A percentile compares a stretch with the other conserved stretches of the same genome.
These are phyloP conservation scores for Casuarina cunninghamiana DNA, from an alignment of 306 rosid genomes.

Conservation along the genomic window DNA sequence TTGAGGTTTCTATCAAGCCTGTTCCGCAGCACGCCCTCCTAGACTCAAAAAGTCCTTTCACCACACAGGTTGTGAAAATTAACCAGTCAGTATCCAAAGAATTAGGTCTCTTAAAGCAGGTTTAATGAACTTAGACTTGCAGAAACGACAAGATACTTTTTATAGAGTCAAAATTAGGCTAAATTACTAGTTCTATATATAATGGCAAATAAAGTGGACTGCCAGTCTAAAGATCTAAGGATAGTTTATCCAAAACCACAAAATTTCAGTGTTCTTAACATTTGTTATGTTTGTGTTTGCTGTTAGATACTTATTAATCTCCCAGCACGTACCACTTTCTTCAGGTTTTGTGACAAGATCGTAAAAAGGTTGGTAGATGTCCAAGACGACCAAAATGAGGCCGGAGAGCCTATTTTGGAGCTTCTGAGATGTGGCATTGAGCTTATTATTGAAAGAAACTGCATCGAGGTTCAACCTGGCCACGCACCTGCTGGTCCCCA, in stretches of 20 bases:
- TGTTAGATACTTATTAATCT: too few species aligned
- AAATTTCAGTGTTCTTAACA: too few species aligned
- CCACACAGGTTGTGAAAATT: constrained; percentile 6
- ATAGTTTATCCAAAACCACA: too few species aligned
- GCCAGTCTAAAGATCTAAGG: too few species aligned
- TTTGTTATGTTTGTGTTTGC: too few species aligned
- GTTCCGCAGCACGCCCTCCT: constrained; percentile 73
- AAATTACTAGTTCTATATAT: neutral
- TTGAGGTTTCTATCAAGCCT: constrained; percentile 60
- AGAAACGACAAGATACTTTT: too few species aligned
- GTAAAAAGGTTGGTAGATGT: constrained; percentile 54
- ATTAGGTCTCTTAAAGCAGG: too few species aligned
- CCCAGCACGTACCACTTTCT: constrained; percentile 43
- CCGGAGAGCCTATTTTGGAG: constrained; percentile 48
- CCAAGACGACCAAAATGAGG: constrained; percentile 59
- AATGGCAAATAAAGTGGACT: too few species aligned
- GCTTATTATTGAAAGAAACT: constrained; percentile 46
- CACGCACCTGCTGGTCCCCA: constrained; percentile 51
- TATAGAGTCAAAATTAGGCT: too few species aligned
- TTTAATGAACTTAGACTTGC: too few species aligned
- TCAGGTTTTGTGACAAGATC: constrained; percentile 54
- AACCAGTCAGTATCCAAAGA: neutral
- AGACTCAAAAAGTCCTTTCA: constrained; percentile 62
- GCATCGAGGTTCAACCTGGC: constrained; percentile 52
- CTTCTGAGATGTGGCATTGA: constrained; percentile 52